These are phyloP conservation scores for Phytophthora litchii DNA, from an alignment of 352 stramenopile species.

Conservation along the genomic window DNA sequence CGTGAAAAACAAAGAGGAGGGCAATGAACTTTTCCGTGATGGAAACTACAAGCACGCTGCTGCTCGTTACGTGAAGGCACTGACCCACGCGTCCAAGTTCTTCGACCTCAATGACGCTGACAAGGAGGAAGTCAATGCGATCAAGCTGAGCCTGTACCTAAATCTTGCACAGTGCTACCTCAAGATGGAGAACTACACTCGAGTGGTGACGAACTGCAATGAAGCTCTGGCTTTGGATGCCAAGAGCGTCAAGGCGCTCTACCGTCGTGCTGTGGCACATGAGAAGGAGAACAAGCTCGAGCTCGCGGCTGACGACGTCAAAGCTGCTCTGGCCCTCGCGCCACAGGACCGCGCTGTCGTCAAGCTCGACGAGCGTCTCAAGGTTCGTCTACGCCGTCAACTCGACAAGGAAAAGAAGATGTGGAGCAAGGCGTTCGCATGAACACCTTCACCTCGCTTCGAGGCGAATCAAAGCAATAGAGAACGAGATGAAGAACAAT, in stretches of 20 bases:
- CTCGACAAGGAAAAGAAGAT: slow-evolving; percentile 92
- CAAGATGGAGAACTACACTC: slow-evolving; percentile 91
- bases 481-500: slow-evolving; percentile 20
- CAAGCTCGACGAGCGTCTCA: slow-evolving; percentile 77
- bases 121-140: slow-evolving; percentile 84
- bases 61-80: slow-evolving; percentile 91
- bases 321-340: slow-evolving; percentile 53
- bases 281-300: slow-evolving; percentile 91
- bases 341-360: slow-evolving; percentile 82
- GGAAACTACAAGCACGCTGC: slow-evolving; percentile 90
- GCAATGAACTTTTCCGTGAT: slow-evolving; percentile 93
- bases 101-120: slow-evolving; percentile 89
- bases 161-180: slow-evolving; percentile 94
- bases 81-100: slow-evolving; percentile 92
- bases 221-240: slow-evolving; percentile 79
- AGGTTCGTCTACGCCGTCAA: slow-evolving; percentile 71
- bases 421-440: slow-evolving; percentile 87
- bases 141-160: slow-evolving; percentile 92
- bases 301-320: slow-evolving; percentile 64
- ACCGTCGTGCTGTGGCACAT: slow-evolving; percentile 83
- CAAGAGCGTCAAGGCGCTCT: slow-evolving; percentile 87
- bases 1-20: slow-evolving; percentile 95
- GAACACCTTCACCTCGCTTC: slow-evolving; percentile 7
- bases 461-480: slow-evolving; percentile 10
- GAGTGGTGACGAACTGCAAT: slow-evolving; percentile 87